Base-by-base conservation (phyloP, 176 grass and related monocot genomes). In the Lolium multiflorum region DNA sequence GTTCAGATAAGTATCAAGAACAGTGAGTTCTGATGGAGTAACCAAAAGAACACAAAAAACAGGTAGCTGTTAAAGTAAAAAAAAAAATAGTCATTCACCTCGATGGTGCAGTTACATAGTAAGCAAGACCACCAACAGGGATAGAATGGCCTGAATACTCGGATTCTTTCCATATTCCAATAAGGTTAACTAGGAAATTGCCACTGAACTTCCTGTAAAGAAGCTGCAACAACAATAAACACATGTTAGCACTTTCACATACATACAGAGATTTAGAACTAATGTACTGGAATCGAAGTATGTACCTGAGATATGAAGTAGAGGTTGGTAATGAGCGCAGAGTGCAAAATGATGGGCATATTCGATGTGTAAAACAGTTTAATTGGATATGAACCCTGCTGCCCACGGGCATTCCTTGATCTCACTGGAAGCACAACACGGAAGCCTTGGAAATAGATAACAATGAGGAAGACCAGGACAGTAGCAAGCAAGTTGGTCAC, bases 361-460 rank as follows among this genome's bases (percentile, higher is more conserved):
- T 98, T 98, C 14, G 91, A 96, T 70, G 96, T 98, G 79, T 96
- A 98, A 75, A 98, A 98, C 59, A 98, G 82, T 87, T 98, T 98
- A 86, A 98, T 98, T 47, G 96, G 96, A 81, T 98, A 98, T 22
- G 93, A 98, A 22, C 96, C 96, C 83, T 98, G 96, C 78, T 98
- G 96, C 5, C 93, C 96, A 65, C 96, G 91, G 26, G 93, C 96
- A 86, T 96, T 98, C 71, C 92, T 98, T 55, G 93, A 96, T 70
- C 93, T 98, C 56, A 98, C 96, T 79, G 96, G 93, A 49, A 98
- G 90, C 69, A 98, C 96, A 71, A 96, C 96, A 72, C 92, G 84
- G 83, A 98, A 98, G 13, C 96, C 96, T 93, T 96, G 96, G 92
- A 98, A 98, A 63, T 96, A 98, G 75, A 96, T 90, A 26, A 98